These are phyloP conservation scores for Monosporozyma yasuniensis DNA, from an alignment of 805 yeast species.

Conservation along the genomic window DNA sequence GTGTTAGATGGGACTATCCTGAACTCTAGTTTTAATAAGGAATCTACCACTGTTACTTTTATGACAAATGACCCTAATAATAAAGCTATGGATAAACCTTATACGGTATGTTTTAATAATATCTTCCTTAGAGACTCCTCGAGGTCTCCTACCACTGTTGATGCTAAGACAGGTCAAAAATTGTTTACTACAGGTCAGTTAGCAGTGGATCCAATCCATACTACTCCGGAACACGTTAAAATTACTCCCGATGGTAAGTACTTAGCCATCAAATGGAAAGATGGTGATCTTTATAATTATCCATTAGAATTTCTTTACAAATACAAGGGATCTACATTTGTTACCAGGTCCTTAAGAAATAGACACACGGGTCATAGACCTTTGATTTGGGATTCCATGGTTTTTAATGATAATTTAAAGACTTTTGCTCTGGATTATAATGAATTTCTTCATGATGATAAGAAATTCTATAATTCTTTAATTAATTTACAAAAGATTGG, in stretches of 20 bases:
- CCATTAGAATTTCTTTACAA: constrained; percentile 39
- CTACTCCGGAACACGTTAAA: constrained; percentile 33
- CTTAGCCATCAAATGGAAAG: constrained; percentile 41
- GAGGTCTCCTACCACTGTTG: constrained; percentile 38
- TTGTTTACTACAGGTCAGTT: constrained; percentile 51
- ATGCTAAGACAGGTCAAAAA: constrained; percentile 44
- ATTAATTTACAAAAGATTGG: constrained; percentile 47
- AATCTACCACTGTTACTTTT: constrained; percentile 21
- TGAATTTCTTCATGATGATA: constrained; percentile 34
- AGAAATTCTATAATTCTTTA: constrained; percentile 33
- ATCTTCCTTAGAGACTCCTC: constrained; percentile 63
- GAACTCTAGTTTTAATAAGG: constrained; percentile 10
- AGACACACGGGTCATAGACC: constrained; percentile 25
- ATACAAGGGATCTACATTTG: constrained; percentile 34
- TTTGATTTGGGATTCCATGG: constrained; percentile 35
- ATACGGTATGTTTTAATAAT: constrained; percentile 36
- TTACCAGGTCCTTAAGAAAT: constrained; percentile 22
- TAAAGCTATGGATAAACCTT: constrained; percentile 8
- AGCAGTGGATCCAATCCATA: constrained; percentile 22
- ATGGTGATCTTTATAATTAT: constrained; percentile 38
- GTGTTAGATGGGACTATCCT: constrained; percentile 5
- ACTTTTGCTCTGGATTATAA: constrained; percentile 30
- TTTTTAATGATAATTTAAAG: constrained; percentile 15
- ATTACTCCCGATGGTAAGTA: constrained; percentile 23
- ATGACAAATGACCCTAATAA: constrained; percentile 8